Conservation (phyloP, 306 rosid genomes). For the Begonia masoniana region DNA sequence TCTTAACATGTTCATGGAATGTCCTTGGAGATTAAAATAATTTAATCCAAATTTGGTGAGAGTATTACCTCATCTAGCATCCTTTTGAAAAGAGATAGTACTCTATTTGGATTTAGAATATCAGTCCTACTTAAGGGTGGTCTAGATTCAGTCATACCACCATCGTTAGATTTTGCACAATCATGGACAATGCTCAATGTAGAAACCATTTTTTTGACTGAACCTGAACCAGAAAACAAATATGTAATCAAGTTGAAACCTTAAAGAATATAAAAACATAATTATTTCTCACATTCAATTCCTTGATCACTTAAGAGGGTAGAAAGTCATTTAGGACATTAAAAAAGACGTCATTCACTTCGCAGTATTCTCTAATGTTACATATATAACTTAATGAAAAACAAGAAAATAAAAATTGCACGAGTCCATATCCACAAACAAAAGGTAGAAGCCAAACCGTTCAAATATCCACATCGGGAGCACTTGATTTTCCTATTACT, state of each 20-base stretch:
- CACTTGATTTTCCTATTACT: constrained; percentile 34
- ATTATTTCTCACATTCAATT: not conserved
- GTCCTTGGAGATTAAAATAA: too few relatives aligned
- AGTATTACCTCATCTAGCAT: constrained; percentile 60
- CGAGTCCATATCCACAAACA: constrained; percentile 5
- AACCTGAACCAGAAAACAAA: constrained; percentile 32
- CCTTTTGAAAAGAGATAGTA: constrained; percentile 48
- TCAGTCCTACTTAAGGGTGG: constrained; percentile 22
- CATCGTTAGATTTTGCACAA: constrained; percentile 36
- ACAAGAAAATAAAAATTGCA: constrained; percentile 9
- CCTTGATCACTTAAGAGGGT: too few relatives aligned
- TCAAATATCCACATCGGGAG: constrained; percentile 50
- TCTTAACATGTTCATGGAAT: too few relatives aligned
- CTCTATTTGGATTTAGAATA: constrained; percentile 40
- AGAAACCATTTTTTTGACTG: constrained; percentile 44
- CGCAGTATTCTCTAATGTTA: too few relatives aligned
- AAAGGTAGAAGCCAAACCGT: constrained; percentile 42
- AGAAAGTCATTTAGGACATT: too few relatives aligned
- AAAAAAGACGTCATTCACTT: too few relatives aligned
- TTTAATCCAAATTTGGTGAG: constrained; percentile 2
- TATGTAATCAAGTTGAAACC: too few relatives aligned
- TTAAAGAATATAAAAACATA: not conserved
- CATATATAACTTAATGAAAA: not conserved
- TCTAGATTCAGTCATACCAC: constrained; percentile 32
- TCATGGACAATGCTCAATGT: constrained; percentile 41